Evolutionary conservation across 495 filamentous ascomycete species (phyloP).

Genomic region (Hypoxylon cercidicola): DNA sequence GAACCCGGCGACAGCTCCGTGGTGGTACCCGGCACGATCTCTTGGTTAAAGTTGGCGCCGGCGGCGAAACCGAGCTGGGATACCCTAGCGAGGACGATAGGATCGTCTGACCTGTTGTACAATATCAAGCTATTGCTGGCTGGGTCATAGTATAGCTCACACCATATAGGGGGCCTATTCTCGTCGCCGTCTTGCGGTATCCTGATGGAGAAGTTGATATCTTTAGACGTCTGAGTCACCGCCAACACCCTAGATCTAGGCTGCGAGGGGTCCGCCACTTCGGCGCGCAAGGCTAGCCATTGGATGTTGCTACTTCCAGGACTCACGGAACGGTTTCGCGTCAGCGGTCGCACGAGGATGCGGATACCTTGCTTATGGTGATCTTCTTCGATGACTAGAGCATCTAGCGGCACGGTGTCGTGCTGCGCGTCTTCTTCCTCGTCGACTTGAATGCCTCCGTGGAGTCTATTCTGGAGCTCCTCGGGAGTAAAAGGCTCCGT

Average conservation of each 20-base stretch:
- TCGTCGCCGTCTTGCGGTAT: constrained; percentile 55
- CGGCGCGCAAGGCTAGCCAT: constrained; percentile 57
- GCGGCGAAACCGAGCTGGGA: constrained; percentile 43
- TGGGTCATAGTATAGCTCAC: constrained; percentile 63
- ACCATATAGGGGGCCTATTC: constrained; percentile 54
- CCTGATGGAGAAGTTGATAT: constrained; percentile 61
- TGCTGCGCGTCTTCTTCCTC: constrained; percentile 46
- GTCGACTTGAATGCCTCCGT: constrained; percentile 45
- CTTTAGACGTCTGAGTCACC: constrained; percentile 59
- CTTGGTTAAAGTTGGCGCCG: constrained; percentile 46
- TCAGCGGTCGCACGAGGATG: constrained; percentile 59
- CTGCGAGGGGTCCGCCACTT: constrained; percentile 54
- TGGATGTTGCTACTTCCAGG: constrained; percentile 56
- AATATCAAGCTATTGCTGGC: constrained; percentile 60
- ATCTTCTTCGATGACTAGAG: constrained; percentile 55
- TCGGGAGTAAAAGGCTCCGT: constrained; percentile 62
- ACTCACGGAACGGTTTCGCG: constrained; percentile 57
- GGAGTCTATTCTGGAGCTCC: constrained; percentile 55
- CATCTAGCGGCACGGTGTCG: constrained; percentile 55
- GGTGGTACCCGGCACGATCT: constrained; percentile 53
- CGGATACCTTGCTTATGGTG: constrained; percentile 55
- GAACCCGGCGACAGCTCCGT: constrained; percentile 57
- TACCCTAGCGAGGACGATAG: constrained; percentile 53
- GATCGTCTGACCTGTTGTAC: constrained; percentile 57
- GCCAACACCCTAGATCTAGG: constrained; percentile 58